phyloP scores from a whole-genome alignment of 2,329 filamentous ascomycete genomes.

The Pseudogymnoascus sp. region DNA sequence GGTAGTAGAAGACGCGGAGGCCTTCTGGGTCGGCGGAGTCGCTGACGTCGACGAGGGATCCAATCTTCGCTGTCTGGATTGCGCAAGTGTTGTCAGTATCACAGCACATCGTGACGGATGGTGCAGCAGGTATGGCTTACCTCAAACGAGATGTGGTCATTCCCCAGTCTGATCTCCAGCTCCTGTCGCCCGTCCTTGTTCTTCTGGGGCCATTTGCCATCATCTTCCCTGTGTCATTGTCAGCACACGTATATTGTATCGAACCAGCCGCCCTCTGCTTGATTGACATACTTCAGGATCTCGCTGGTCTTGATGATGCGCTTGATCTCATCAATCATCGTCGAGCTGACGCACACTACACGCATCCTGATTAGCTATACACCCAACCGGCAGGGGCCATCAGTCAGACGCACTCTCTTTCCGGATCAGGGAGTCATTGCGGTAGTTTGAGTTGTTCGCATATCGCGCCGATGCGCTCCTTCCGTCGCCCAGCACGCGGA shows the following conservation, averaged over 20 bases:
- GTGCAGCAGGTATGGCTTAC: slow-evolving; percentile 36
- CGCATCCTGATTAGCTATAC: not conserved
- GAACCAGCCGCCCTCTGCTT: not conserved
- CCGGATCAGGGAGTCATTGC: slow-evolving; percentile 94
- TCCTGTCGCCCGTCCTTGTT: slow-evolving; percentile 98
- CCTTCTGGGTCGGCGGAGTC: slow-evolving; percentile 95
- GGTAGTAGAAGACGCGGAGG: slow-evolving; percentile 94
- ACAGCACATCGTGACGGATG: not conserved
- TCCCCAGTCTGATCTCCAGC: slow-evolving; percentile 85
- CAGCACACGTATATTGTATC: slow-evolving; percentile 16
- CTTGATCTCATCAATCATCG: slow-evolving; percentile 89
- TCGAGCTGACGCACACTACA: slow-evolving; percentile 87
- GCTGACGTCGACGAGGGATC: slow-evolving; percentile 90
- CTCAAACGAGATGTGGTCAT: slow-evolving; percentile 97
- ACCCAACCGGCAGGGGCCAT: not conserved
- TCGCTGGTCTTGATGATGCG: slow-evolving; percentile 95
- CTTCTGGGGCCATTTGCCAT: slow-evolving; percentile 97
- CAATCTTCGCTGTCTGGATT: slow-evolving; percentile 87
- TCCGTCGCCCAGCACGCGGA: slow-evolving; percentile 84
- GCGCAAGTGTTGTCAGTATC: not conserved
- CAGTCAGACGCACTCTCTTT: slow-evolving; percentile 77
- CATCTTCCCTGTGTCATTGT: slow-evolving; percentile 66
- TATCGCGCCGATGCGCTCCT: slow-evolving; percentile 90
- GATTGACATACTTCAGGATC: slow-evolving; percentile 71
- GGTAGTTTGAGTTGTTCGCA: slow-evolving; percentile 98